Evolutionary conservation across 2,329 filamentous ascomycete genomes (phyloP), one percentile per base, ranked within the genome.

Genomic region (Fusarium verrucosum): DNA sequence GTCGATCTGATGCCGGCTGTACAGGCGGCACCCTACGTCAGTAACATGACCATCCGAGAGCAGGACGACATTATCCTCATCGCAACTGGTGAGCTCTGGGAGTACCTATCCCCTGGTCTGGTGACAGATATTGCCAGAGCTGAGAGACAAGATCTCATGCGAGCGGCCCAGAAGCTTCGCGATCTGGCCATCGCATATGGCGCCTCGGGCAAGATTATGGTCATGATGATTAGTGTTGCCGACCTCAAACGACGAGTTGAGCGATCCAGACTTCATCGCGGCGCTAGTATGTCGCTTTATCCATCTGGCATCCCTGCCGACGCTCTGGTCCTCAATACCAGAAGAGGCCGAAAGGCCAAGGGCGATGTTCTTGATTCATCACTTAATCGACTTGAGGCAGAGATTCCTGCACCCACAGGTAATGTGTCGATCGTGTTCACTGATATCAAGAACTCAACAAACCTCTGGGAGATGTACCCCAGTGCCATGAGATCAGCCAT

Each of bases 381-480:
- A 51, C 85, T 99, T 51, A 91, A 92, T 57, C 87, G 94, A 43
- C 87, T 98, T 26, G 92, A 95, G 66, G 89, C 91, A 50, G 94
- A 97, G 78, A 94, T 98, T 45, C 91, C 94, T 61, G 92, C 95
- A 13, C 95, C 95, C 1, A 92, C 89, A 2, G 94, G 94, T 42
- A 92, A 96, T 71, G 88, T 98, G 44, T 91, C 92, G 37, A 92
- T 99, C 73, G 93, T 96, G 45, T 99, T 99, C 76, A 99, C 95
- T 1, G 95, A 99, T 80, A 99, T 99, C 84, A 98, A 98, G 82
- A 97, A 94, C 79, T 98, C 94, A 22, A 99, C 95, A 1, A 88
- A 92, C 35, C 82, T 99, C 8, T 99, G 95, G 95, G 95, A 99
- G 78, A 93, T 92, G 51, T 96, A 94, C 74, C 92, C 94, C 1